Percentiles rank a stretch among this genome's conserved stretches.
phyloP scores from a whole-genome alignment of 2,329 filamentous ascomycete species.

The Penicillium rolfsii region DNA sequence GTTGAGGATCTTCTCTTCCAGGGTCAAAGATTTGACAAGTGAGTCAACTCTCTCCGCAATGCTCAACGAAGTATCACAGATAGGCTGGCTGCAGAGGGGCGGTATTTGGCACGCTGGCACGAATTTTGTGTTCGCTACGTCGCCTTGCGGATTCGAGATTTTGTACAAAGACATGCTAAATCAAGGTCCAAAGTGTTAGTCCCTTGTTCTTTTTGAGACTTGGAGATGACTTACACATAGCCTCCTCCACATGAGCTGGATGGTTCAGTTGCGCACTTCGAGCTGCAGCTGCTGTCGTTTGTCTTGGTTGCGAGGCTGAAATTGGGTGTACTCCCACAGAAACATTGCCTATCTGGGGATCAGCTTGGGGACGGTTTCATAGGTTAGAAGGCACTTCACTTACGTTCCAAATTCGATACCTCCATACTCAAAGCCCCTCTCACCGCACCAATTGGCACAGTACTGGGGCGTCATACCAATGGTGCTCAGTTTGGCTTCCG shows the following conservation, averaged over 20 bases:
- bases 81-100: background rate
- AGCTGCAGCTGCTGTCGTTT: slow-evolving; percentile 11
- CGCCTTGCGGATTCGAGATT: background rate
- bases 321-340: background rate
- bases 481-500: slow-evolving; percentile 11
- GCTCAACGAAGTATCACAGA: slow-evolving; percentile 1
- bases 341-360: background rate
- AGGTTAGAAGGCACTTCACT: background rate
- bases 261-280: slow-evolving; percentile 8
- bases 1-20: slow-evolving; percentile 58
- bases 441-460: slow-evolving; percentile 13
- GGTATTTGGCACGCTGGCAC: slow-evolving; percentile 1
- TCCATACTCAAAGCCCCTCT: slow-evolving; percentile 7
- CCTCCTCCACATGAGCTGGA: slow-evolving; percentile 12
- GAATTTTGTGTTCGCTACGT: background rate
- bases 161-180: slow-evolving; percentile 4
- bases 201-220: background rate
- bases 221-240: slow-evolving; percentile 2
- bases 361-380: background rate
- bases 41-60: background rate
- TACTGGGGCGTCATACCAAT: slow-evolving; percentile 13
- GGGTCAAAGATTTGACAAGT: slow-evolving; percentile 44
- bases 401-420: slow-evolving; percentile 13
- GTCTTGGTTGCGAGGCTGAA: slow-evolving; percentile 5
- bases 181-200: background rate